Conservation (phyloP, 306 rosid genomes). For the Crotalaria pallida region DNA sequence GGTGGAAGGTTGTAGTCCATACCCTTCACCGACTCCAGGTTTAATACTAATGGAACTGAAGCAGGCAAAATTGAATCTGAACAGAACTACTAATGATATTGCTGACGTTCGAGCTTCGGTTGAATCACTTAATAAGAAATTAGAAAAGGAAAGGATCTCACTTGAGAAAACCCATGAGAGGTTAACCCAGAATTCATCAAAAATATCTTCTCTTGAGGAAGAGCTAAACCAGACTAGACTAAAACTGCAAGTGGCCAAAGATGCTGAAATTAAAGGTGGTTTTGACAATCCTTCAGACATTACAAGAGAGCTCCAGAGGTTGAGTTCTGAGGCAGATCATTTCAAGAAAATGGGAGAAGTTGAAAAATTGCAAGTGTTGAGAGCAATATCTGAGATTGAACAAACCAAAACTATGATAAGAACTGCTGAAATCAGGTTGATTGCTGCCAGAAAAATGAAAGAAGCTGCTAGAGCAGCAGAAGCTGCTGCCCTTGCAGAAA, state of each 20-base stretch:
- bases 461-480: slow-evolving; percentile 93
- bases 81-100: slow-evolving; percentile 63
- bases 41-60: slow-evolving; percentile 69
- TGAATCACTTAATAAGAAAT: slow-evolving; percentile 57
- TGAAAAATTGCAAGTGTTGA: slow-evolving; percentile 52
- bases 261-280: slow-evolving; percentile 43
- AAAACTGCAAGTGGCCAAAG: slow-evolving; percentile 57
- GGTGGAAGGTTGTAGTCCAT: slow-evolving; percentile 21
- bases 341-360: slow-evolving; percentile 73
- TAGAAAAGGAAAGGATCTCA: slow-evolving; percentile 65
- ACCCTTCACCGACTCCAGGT: slow-evolving; percentile 48
- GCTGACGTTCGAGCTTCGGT: slow-evolving; percentile 79
- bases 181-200: slow-evolving; percentile 57
- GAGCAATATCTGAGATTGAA: slow-evolving; percentile 73
- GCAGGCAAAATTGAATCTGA: slow-evolving; percentile 78
- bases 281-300: slow-evolving; percentile 43
- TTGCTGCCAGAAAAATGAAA: slow-evolving; percentile 92
- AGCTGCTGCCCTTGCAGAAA: slow-evolving; percentile 67
- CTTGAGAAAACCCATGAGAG: slow-evolving; percentile 80
- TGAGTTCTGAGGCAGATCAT: slow-evolving; percentile 67
- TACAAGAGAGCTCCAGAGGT: slow-evolving; percentile 58
- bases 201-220: slow-evolving; percentile 65
- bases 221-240: slow-evolving; percentile 68
- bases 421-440: slow-evolving; percentile 73
- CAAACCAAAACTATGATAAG: slow-evolving; percentile 59